Evolutionary conservation across 805 yeast species (phyloP), one percentile per base, ranked within the genome.

Genomic region (Candida peoriensis): DNA sequence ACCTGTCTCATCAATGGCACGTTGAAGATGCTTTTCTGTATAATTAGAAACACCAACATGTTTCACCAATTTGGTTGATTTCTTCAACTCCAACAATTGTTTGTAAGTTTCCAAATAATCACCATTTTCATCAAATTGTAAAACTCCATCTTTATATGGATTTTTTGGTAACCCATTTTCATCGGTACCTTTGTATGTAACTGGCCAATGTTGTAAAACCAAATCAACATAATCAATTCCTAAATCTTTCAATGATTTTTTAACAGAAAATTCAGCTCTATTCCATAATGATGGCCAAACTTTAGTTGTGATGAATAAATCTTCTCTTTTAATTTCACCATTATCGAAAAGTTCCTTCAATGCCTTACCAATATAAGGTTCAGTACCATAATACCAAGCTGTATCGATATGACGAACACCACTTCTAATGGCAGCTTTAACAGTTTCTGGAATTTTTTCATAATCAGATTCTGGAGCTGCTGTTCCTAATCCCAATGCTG

Each of bases 121-220:
- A 26, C 69, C 68, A 15, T 61, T 55, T 8, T 55, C 55, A 33
- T 55, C 57, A 29, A 58, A 43, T 19, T 54, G 48, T 4, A 64
- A 44, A 6, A 55, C 44, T 4, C 69, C 70, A 24, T 64, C 59
- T 24, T 52, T 52, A 21, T 57, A 65, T 46, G 60, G 63, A 33
- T 60, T 57, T 46, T 41, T 43, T 20, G 60, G 68, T 33, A 33
- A 20, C 0, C 50, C 86, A 38, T 82, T 68, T 28, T 84, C 85
- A 28, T 86, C 90, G 54, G 69, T 27, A 2, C 42, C 79, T 64
- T 39, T 38, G 24, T 78, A 81, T 16, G 95, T 81, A 12, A 83
- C 69, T 43, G 96, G 96, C 78, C 86, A 87, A 59, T 86, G 95
- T 50, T 84, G 74, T 45, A 87, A 68, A 49, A 76, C 72, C 44